Conservation (phyloP, 202 grass and related monocot species). For the Panicum hallii region DNA sequence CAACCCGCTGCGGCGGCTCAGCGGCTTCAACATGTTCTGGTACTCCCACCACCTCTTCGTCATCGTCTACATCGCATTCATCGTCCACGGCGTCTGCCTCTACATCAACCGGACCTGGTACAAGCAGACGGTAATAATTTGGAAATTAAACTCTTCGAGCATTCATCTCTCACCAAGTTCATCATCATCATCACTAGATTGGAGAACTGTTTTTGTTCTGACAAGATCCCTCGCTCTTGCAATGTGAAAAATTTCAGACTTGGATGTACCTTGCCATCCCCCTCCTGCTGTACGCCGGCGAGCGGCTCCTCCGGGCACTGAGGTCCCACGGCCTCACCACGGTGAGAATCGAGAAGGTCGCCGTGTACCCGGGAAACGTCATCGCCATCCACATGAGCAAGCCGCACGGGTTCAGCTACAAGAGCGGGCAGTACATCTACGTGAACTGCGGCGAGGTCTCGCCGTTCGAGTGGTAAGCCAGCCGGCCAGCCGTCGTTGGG, state of each 20-base stretch:
- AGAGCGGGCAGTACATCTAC: conserved; percentile 95
- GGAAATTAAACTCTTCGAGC: not conserved
- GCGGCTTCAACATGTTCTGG: conserved; percentile 97
- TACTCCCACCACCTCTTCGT: conserved; percentile 97
- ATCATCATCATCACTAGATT: not conserved
- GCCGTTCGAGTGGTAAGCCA: conserved; percentile 83
- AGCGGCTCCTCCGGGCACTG: conserved; percentile 73
- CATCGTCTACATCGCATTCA: conserved; percentile 68
- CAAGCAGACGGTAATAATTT: conserved; percentile 72
- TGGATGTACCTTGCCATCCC: conserved; percentile 96
- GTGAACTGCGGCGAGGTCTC: conserved; percentile 85
- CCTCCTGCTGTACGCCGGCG: conserved; percentile 65
- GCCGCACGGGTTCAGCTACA: conserved; percentile 85
- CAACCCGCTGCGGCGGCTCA: conserved; percentile 63
- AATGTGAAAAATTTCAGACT: conserved; percentile 50
- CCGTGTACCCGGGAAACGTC: conserved; percentile 89
- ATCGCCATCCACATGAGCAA: conserved; percentile 84
- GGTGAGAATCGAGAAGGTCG: conserved; percentile 82
- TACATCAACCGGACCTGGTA: conserved; percentile 88
- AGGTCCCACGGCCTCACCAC: conserved; percentile 77
- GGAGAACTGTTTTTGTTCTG: not conserved
- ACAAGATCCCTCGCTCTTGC: not conserved
- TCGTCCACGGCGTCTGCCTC: conserved; percentile 76
- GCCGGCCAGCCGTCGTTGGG: too few species aligned
- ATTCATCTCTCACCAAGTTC: not conserved